Evolutionary conservation across 2,329 filamentous ascomycete species (phyloP).

Genomic region (Neoscytalidium dimidiatum): DNA sequence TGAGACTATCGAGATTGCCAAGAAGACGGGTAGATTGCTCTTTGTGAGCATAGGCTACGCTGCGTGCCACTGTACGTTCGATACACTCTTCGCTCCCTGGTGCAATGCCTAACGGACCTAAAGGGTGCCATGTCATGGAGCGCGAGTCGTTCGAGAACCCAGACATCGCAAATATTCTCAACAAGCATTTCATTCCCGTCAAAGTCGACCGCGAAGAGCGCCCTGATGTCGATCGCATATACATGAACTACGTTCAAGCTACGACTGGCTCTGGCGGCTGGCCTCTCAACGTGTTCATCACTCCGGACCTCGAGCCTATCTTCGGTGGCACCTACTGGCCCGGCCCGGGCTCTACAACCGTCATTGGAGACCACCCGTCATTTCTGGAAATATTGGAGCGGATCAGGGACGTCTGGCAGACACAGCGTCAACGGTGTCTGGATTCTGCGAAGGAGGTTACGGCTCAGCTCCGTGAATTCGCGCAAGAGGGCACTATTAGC

Average conservation of each 20-base stretch:
- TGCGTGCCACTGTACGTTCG: constrained; percentile 82
- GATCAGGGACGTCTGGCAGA: constrained; percentile 72
- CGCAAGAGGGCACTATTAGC: constrained; percentile 76
- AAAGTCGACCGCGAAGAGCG: constrained; percentile 93
- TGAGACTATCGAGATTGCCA: constrained; percentile 74
- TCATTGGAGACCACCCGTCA: constrained; percentile 60
- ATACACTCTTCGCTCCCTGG: background rate
- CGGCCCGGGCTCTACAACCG: constrained; percentile 64
- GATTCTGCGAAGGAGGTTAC: constrained; percentile 83
- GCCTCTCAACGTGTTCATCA: constrained; percentile 96
- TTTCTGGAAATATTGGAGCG: constrained; percentile 84
- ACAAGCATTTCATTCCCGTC: constrained; percentile 85
- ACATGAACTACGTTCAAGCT: constrained; percentile 97
- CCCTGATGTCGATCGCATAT: constrained; percentile 91
- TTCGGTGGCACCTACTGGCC: constrained; percentile 98
- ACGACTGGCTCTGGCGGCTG: constrained; percentile 88
- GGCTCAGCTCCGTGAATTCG: constrained; percentile 79
- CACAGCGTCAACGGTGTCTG: constrained; percentile 79
- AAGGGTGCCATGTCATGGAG: constrained; percentile 78
- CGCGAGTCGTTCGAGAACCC: constrained; percentile 86
- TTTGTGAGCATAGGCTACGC: constrained; percentile 95
- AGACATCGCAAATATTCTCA: constrained; percentile 78
- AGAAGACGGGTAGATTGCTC: constrained; percentile 80
- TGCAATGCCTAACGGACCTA: constrained; percentile 11
- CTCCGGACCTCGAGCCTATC: constrained; percentile 86